Percentiles rank a stretch among this genome's conserved stretches.
Conservation (phyloP, 2,329 filamentous ascomycete species). For the Diaporthe australafricana region DNA sequence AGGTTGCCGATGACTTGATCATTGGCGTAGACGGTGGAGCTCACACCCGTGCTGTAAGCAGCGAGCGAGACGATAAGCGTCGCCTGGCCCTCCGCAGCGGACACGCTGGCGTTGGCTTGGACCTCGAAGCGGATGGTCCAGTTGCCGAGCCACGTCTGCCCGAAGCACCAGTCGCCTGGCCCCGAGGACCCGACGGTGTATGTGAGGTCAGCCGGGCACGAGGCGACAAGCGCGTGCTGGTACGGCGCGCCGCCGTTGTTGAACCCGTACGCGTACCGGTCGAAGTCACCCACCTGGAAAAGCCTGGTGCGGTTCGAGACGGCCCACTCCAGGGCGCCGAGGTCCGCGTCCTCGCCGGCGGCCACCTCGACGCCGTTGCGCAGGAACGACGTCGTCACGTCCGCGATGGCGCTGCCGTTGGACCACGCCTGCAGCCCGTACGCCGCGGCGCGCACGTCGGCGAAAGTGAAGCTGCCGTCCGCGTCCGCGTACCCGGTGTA, state of each 20-base stretch:
- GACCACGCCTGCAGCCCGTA: slow-evolving; percentile 64
- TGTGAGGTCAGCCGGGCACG: slow-evolving; percentile 57
- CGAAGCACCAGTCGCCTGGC: slow-evolving; percentile 60
- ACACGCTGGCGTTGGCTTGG: slow-evolving; percentile 15
- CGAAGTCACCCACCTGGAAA: slow-evolving; percentile 61
- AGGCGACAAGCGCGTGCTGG: slow-evolving; percentile 56
- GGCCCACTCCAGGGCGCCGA: slow-evolving; percentile 54
- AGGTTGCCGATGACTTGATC: slow-evolving; percentile 54
- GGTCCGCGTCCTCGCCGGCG: slow-evolving; percentile 47
- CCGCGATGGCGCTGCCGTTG: slow-evolving; percentile 55
- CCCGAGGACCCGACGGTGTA: slow-evolving; percentile 54
- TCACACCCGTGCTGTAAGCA: slow-evolving; percentile 60
- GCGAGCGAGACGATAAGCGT: slow-evolving; percentile 56
- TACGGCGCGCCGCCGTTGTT: slow-evolving; percentile 54
- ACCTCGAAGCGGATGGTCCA: slow-evolving; percentile 49
- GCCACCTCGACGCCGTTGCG: slow-evolving; percentile 54
- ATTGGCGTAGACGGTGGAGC: slow-evolving; percentile 53
- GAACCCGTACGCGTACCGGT: slow-evolving; percentile 59
- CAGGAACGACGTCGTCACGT: slow-evolving; percentile 57
- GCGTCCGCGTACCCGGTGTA: slow-evolving; percentile 59
- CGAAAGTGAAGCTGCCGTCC: slow-evolving; percentile 55
- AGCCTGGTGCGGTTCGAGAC: slow-evolving; percentile 52
- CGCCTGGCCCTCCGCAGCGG: slow-evolving; percentile 40
- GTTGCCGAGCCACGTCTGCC: slow-evolving; percentile 53
- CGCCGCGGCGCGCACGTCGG: slow-evolving; percentile 54